Base-by-base conservation (phyloP, 2,329 filamentous ascomycete genomes). In the Fusarium sacchari region DNA sequence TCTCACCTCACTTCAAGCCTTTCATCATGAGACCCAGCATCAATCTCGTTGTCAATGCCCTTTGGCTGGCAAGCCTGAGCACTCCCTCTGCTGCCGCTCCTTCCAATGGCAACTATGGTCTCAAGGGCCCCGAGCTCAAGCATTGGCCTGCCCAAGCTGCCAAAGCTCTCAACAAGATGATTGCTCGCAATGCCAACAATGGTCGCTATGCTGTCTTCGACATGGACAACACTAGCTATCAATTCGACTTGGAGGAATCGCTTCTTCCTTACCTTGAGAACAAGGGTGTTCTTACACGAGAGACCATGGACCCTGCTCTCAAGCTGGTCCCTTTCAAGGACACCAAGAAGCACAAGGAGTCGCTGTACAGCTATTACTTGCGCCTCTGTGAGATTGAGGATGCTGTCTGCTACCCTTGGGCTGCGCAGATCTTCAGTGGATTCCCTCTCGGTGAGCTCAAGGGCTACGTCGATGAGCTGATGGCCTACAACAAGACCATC, bases 171-270 rank as follows among this genome's bases (percentile, higher is more conserved):
- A 77, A 82, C 62, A 72, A 71, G 39, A 83, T 84, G 83, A 84
- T 84, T 60, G 72, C 76, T 3, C 74, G 74, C 59, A 84, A 84
- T 61, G 81, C 82, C 28, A 77, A 84, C 77, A 71, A 78, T 50
- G 81, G 81, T 30, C 79, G 79, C 58, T 84, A 82, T 49, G 83
- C 83, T 18, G 79, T 82, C 30, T 84, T 84, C 50, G 83, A 85
- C 77, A 85, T 85, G 84, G 84, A 85, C 79, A 85, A 85, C 76
- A 85, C 84, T 6, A 82, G 80, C 69, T 85, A 82, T 42, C 80
- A 79, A 55, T 84, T 78, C 57, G 84, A 85, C 58, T 71, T 85
- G 17, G 83, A 85, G 62, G 84, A 85, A 75, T 84, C 83, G 5
- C 76, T 85, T 58, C 76, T 85, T 59, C 83, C 84, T 5, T 85